phyloP scores from a whole-genome alignment of 352 stramenopile genomes.

The Pythium scleroteichum region DNA sequence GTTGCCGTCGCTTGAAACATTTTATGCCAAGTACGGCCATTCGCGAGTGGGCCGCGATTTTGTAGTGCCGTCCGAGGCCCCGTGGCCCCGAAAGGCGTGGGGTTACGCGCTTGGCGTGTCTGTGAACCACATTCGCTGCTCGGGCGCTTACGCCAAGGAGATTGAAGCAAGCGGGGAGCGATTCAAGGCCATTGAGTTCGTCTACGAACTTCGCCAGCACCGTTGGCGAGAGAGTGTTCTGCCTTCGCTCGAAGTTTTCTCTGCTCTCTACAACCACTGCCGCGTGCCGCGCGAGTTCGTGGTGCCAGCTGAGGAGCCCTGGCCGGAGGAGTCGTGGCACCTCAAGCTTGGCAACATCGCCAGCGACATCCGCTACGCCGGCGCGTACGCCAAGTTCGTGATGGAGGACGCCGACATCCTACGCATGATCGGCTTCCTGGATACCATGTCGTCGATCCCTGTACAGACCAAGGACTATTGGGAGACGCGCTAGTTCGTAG shows the following conservation, averaged over 20 bases:
- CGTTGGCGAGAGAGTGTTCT: constrained; percentile 32
- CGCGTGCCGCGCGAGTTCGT: constrained; percentile 26
- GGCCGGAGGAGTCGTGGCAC: constrained; percentile 22
- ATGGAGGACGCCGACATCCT: constrained; percentile 11
- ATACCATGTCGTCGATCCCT: constrained; percentile 8
- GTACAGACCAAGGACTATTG: constrained; percentile 12
- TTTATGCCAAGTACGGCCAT: constrained; percentile 21
- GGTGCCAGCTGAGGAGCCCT: constrained; percentile 19
- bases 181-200: constrained; percentile 29
- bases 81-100: constrained; percentile 25
- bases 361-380: constrained; percentile 21
- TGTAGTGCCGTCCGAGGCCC: constrained; percentile 22
- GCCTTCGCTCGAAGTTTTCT: constrained; percentile 24
- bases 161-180: constrained; percentile 5
- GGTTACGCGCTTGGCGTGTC: constrained; percentile 14
- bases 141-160: constrained; percentile 18
- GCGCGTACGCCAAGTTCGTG: constrained; percentile 21
- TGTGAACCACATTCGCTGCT: constrained; percentile 32
- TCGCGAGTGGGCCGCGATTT: constrained; percentile 20
- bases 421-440: constrained; percentile 21
- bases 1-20: constrained; percentile 19
- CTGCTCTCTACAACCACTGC: constrained; percentile 17
- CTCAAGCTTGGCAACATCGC: constrained; percentile 20
- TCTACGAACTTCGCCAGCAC: constrained; percentile 24
- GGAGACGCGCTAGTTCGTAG: not conserved